These are phyloP conservation scores for Stevia rebaudiana DNA, from an alignment of 140 eudicot species.

Conservation along the genomic window DNA sequence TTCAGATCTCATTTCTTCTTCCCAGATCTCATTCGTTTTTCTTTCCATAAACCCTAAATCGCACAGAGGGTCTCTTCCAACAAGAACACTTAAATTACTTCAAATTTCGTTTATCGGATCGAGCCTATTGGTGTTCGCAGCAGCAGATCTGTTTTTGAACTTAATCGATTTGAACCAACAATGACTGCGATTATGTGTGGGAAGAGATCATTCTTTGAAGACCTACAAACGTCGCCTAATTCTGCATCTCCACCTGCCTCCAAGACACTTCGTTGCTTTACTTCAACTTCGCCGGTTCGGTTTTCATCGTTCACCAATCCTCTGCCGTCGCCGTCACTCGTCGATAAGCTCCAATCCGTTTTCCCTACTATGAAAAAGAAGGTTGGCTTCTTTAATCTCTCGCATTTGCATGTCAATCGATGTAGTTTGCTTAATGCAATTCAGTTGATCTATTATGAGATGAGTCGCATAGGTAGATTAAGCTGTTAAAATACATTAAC, in stretches of 20 bases:
- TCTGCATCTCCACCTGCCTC: slow-evolving; percentile 43
- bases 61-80: too few relatives aligned
- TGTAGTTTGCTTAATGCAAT: not conserved
- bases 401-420: not conserved
- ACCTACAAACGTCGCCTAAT: slow-evolving; percentile 35
- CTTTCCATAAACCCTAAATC: too few relatives aligned
- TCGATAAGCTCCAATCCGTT: slow-evolving; percentile 39
- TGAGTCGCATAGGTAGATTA: not conserved
- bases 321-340: slow-evolving; percentile 27
- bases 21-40: too few relatives aligned
- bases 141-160: slow-evolving; percentile 21
- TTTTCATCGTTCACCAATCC: slow-evolving; percentile 30
- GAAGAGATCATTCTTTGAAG: slow-evolving; percentile 73
- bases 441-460: not conserved
- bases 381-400: slow-evolving; percentile 12
- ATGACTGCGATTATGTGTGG: slow-evolving; percentile 81
- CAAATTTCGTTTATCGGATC: too few relatives aligned
- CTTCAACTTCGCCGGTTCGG: slow-evolving; percentile 48
- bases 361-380: slow-evolving; percentile 45
- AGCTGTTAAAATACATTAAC: not conserved
- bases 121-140: not conserved
- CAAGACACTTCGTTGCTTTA: slow-evolving; percentile 45
- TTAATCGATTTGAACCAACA: slow-evolving; percentile 27
- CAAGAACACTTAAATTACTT: too few relatives aligned
- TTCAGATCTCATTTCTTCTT: too few relatives aligned